A percentile compares a stretch with the other conserved stretches of the same genome.
Conservation (phyloP, 192 early-diverging fungal genomes). For the Backusella psychrophila region DNA sequence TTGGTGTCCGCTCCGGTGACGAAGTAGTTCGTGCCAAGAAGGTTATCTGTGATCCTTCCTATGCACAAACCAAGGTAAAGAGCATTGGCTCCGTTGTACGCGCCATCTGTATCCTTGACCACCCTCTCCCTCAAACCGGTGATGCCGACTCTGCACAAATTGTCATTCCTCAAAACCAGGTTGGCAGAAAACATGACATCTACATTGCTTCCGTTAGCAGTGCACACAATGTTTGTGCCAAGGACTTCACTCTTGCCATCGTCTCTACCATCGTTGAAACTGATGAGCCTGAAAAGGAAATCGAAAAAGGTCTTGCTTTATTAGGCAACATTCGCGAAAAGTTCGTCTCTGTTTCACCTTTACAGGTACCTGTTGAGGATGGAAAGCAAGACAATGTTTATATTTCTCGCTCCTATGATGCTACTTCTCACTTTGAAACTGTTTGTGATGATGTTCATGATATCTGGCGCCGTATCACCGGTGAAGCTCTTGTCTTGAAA, state of each 20-base stretch:
- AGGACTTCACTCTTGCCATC: slow-evolving; percentile 89
- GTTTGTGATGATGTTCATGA: slow-evolving; percentile 95
- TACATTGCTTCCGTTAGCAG: slow-evolving; percentile 91
- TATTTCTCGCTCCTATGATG: slow-evolving; percentile 95
- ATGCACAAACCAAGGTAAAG: slow-evolving; percentile 80
- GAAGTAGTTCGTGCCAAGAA: slow-evolving; percentile 80
- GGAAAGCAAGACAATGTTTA: slow-evolving; percentile 83
- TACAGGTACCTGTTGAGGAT: slow-evolving; percentile 86
- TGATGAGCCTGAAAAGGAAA: slow-evolving; percentile 85
- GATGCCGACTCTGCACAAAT: slow-evolving; percentile 89
- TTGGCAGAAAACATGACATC: slow-evolving; percentile 91
- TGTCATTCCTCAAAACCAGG: slow-evolving; percentile 97
- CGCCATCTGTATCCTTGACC: slow-evolving; percentile 91
- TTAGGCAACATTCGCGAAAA: slow-evolving; percentile 90
- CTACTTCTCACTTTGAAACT: slow-evolving; percentile 99
- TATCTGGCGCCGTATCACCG: slow-evolving; percentile 83
- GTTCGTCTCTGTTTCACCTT: slow-evolving; percentile 82
- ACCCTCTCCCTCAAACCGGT: slow-evolving; percentile 87
- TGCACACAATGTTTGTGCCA: slow-evolving; percentile 90
- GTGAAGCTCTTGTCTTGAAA: slow-evolving; percentile 73
- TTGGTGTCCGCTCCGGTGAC: slow-evolving; percentile 87
- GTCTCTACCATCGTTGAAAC: slow-evolving; percentile 98
- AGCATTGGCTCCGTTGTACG: slow-evolving; percentile 87
- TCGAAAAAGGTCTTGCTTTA: slow-evolving; percentile 82
- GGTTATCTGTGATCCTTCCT: slow-evolving; percentile 97